phyloP scores from a whole-genome alignment of 148 eudicot genomes.

The Nyssa sinensis region DNA sequence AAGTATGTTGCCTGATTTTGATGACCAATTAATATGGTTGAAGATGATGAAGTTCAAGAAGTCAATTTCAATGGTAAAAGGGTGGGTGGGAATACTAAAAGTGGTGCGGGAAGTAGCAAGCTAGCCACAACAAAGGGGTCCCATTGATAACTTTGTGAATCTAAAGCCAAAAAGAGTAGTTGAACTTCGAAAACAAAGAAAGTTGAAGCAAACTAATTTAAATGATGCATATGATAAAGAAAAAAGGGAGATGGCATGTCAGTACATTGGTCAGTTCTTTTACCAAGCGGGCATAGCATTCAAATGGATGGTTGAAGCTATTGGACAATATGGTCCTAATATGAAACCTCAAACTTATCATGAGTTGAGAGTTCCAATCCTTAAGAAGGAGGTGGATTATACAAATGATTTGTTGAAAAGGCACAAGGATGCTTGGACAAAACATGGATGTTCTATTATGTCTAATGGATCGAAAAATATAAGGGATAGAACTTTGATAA shows the following conservation, averaged over 20 bases:
- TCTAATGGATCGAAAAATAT: constrained; percentile 9
- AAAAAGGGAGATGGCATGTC: constrained; percentile 7
- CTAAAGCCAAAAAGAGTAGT: constrained; percentile 4
- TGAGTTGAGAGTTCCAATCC: no score
- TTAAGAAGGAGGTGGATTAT: constrained; percentile 13
- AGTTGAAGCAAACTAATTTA: constrained; percentile 7
- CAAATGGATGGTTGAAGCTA: not conserved
- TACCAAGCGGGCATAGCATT: constrained; percentile 16
- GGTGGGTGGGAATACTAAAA: not conserved
- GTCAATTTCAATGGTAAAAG: not conserved
- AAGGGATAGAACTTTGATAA: no score
- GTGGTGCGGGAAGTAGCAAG: not conserved
- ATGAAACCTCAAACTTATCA: constrained; percentile 15
- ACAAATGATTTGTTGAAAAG: not conserved
- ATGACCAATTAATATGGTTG: constrained; percentile 1
- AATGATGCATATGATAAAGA: no score
- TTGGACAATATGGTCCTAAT: constrained; percentile 7
- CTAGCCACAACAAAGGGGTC: not conserved
- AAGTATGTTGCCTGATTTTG: not conserved
- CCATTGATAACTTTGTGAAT: not conserved
- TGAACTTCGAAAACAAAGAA: not conserved
- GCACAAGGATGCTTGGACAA: constrained; percentile 1
- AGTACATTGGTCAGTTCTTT: constrained; percentile 7
- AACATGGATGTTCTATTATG: not conserved
- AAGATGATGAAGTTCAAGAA: not conserved